phyloP scores from a whole-genome alignment of 2,329 filamentous ascomycete species.

The Volutella citrinella region DNA sequence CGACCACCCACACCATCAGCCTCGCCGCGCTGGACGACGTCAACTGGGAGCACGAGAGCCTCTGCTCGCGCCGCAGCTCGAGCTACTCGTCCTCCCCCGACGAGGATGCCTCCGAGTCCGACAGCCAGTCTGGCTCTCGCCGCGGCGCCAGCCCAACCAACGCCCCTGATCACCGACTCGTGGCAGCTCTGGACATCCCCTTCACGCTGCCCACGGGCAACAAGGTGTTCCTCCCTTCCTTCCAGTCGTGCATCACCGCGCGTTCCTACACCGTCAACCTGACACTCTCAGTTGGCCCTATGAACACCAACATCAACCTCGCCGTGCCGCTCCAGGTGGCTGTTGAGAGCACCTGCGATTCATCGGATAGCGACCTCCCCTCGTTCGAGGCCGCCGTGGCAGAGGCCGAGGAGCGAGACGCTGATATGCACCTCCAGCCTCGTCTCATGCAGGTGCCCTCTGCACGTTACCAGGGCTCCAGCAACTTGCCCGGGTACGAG shows the following conservation, averaged over 20 bases:
- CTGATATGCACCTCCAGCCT: conserved; percentile 41
- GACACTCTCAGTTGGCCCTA: conserved; percentile 39
- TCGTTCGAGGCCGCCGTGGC: conserved; percentile 49
- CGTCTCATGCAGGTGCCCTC: conserved; percentile 36
- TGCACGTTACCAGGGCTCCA: conserved; percentile 27
- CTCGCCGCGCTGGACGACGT: conserved; percentile 32
- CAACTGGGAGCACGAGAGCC: conserved; percentile 40
- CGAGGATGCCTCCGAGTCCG: conserved; percentile 35
- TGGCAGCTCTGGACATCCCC: conserved; percentile 44
- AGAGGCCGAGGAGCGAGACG: conserved; percentile 39
- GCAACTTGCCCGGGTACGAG: conserved; percentile 39
- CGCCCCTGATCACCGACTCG: conserved; percentile 35
- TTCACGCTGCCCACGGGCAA: conserved; percentile 44
- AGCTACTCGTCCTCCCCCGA: conserved; percentile 46
- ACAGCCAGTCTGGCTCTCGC: conserved; percentile 19
- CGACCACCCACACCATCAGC: conserved; percentile 41
- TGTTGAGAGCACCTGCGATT: conserved; percentile 36
- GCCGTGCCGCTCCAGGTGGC: conserved; percentile 50
- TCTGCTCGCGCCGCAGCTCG: conserved; percentile 45
- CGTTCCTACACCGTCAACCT: conserved; percentile 54
- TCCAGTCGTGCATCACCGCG: conserved; percentile 56
- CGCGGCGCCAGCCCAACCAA: conserved; percentile 22
- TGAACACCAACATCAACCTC: conserved; percentile 42
- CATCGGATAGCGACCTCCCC: conserved; percentile 37
- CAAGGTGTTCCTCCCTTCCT: conserved; percentile 52